Base-by-base conservation (phyloP, 176 grass and related monocot genomes). In the Carex cristatella region DNA sequence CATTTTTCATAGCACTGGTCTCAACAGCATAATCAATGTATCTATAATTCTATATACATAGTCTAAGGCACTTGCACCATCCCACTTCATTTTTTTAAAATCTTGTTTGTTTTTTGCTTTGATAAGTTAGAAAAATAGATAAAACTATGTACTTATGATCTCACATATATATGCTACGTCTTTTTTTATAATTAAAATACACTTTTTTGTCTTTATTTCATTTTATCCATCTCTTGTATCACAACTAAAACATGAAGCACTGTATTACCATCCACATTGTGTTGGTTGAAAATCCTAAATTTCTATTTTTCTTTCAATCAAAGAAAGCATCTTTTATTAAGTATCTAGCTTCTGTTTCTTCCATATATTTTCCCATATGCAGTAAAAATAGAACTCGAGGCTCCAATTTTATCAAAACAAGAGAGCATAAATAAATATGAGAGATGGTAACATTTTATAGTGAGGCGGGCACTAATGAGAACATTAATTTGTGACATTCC, bases 391-490 rank as follows among this genome's bases (percentile, higher is more conserved):
- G 10, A 49, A 49, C 48, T 49, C 2, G 48, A 33, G 10, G 30
- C 12, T 55, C n/a, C 13, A 27, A 13, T 79, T 31, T 79, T 30
- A 23, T 54, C 48, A 32, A 57, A 54, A 79, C 63, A 10, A 13
- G 63, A 65, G 27, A 65, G 62, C n/a, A 65, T 6, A 65, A 30
- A 64, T 31, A 7, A 31, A 65, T 31, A n/a, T 46, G 31, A 15
- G 79, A n/a, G 79, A 40, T 28, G 11, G 60, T 19, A 81, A 23
- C 55, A 81, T 42, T 62, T 81, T 32, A 81, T 63, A 63, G 58
- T 14, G 56, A 61, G 38, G 58, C 79, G 64, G 11, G 58, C 79
- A 81, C 79, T 81, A 53, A 81, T 57, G 30, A 61, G 14, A 61
- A 62, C 53, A 54, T 23, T 23, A 23, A 23, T 81, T 37, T 63